A percentile compares a stretch with the other conserved stretches of the same genome.
Conservation (phyloP, 1,284 basidiomycete species). For the Ganoderma meredithae region DNA sequence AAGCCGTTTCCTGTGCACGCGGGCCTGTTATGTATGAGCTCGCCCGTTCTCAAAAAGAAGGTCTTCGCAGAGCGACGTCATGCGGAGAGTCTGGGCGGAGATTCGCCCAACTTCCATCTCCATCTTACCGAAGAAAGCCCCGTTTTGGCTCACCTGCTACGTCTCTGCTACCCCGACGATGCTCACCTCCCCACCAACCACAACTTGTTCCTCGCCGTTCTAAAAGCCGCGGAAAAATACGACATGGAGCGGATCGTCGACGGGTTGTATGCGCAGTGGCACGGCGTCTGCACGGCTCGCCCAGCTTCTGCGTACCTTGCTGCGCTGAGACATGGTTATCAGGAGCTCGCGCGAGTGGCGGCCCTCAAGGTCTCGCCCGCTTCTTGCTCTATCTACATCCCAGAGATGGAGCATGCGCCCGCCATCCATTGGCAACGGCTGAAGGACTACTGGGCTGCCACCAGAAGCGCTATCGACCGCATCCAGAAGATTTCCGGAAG, state of each 20-base stretch:
- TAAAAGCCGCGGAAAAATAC: conserved; percentile 37
- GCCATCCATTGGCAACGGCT: conserved; percentile 4
- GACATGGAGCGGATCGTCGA: conserved; percentile 23
- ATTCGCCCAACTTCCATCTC: neutral
- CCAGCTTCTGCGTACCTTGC: conserved; percentile 29
- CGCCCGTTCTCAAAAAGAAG: conserved; percentile 38
- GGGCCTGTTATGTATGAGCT: conserved; percentile 51
- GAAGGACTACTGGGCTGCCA: neutral
- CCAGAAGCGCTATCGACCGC: neutral
- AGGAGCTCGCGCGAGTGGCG: conserved; percentile 24
- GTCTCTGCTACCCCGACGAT: conserved; percentile 16
- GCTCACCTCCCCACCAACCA: conserved; percentile 2
- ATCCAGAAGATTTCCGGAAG: neutral
- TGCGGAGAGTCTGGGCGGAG: neutral
- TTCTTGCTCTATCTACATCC: neutral
- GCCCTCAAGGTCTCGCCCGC: conserved; percentile 13
- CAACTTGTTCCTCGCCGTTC: conserved; percentile 10
- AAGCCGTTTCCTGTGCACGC: conserved; percentile 54
- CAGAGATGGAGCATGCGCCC: conserved; percentile 2
- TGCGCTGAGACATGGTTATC: conserved; percentile 15
- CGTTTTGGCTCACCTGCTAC: conserved; percentile 3
- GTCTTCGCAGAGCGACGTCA: neutral
- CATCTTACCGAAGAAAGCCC: neutral
- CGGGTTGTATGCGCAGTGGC: conserved; percentile 9
- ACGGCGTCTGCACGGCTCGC: neutral